phyloP scores from a whole-genome alignment of 2,329 filamentous ascomycete species.

The Nigrospora osmanthi region DNA sequence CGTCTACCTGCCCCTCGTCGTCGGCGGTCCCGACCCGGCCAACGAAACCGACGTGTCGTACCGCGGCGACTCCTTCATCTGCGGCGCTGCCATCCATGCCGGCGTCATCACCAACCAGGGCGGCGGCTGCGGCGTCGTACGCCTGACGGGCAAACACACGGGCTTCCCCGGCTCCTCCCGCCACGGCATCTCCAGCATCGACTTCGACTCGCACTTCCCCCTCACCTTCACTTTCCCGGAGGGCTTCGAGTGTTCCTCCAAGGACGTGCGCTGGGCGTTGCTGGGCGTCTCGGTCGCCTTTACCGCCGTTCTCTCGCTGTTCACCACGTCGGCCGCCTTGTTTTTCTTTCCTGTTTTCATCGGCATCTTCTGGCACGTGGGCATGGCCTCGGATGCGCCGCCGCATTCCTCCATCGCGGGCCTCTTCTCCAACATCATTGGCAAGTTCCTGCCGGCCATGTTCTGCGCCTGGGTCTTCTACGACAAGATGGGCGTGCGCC shows the following conservation, averaged over 20 bases:
- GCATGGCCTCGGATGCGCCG: constrained; percentile 82
- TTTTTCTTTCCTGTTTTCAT: constrained; percentile 83
- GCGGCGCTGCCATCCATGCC: constrained; percentile 75
- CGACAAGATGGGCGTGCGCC: constrained; percentile 68
- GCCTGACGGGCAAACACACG: constrained; percentile 60
- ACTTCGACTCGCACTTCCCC: constrained; percentile 85
- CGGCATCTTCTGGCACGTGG: constrained; percentile 82
- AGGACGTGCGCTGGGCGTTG: constrained; percentile 77
- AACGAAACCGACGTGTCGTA: constrained; percentile 51
- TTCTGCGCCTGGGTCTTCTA: constrained; percentile 87
- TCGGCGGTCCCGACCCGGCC: constrained; percentile 52
- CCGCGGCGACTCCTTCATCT: constrained; percentile 84
- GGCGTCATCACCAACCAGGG: constrained; percentile 63
- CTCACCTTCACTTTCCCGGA: constrained; percentile 72
- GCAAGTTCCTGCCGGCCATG: constrained; percentile 76
- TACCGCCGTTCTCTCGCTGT: constrained; percentile 69
- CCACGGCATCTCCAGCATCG: constrained; percentile 70
- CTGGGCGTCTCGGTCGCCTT: constrained; percentile 77
- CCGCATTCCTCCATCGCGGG: constrained; percentile 56
- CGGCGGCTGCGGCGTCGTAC: constrained; percentile 78
- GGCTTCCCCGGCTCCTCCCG: constrained; percentile 55
- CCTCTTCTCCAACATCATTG: constrained; percentile 70
- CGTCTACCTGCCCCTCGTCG: constrained; percentile 55
- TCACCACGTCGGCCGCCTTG: constrained; percentile 67
- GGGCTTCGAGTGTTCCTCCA: constrained; percentile 57